Evolutionary conservation across 441 rosid species (phyloP).

Genomic region (Caryocar brasiliense): DNA sequence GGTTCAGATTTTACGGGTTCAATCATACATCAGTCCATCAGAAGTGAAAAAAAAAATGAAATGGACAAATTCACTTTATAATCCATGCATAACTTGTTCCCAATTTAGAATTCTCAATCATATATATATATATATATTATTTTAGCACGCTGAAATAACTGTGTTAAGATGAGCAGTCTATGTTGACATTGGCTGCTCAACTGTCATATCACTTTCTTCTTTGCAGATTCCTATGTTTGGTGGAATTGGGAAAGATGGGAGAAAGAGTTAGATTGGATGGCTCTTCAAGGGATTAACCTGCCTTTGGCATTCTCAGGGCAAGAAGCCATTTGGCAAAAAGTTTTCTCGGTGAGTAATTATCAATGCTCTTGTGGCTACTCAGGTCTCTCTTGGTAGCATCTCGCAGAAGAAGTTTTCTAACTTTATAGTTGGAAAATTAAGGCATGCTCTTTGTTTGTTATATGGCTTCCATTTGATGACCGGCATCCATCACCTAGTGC

Average conservation of each 20-base stretch:
- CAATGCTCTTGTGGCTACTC: neutral
- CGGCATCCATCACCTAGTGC: too few relatives aligned
- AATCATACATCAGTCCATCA: neutral
- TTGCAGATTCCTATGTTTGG: conserved; percentile 86
- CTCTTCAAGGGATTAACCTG: conserved; percentile 90
- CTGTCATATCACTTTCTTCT: conserved; percentile 13
- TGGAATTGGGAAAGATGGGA: conserved; percentile 98
- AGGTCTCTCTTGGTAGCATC: too few relatives aligned
- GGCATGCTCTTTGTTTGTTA: too few relatives aligned
- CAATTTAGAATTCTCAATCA: too few relatives aligned
- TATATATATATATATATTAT: too few relatives aligned
- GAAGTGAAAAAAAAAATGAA: neutral
- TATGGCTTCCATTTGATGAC: too few relatives aligned
- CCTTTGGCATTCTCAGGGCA: conserved; percentile 96
- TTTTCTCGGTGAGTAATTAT: conserved; percentile 56
- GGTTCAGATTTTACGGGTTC: neutral
- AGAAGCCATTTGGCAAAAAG: conserved; percentile 91
- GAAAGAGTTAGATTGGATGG: conserved; percentile 99
- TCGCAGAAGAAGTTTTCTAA: too few relatives aligned
- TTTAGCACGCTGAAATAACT: too few relatives aligned
- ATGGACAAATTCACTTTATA: too few relatives aligned
- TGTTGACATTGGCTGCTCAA: conserved; percentile 2
- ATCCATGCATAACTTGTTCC: too few relatives aligned
- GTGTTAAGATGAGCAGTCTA: neutral
- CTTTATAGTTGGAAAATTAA: too few relatives aligned